These are phyloP conservation scores for Spinellus fusiger DNA, from an alignment of 192 early-diverging fungal genomes.

Conservation along the genomic window DNA sequence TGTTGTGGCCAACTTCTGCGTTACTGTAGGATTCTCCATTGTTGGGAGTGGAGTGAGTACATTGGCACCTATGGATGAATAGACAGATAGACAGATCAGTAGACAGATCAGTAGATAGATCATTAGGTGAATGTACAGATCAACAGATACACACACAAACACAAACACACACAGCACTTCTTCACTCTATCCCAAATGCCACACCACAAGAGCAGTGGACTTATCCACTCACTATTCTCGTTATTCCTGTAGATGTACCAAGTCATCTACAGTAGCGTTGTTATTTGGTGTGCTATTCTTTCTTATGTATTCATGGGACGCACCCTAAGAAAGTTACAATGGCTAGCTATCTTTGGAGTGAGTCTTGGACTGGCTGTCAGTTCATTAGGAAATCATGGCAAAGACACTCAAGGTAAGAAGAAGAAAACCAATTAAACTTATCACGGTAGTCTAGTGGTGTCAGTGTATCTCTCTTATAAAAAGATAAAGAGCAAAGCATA, in stretches of 20 bases:
- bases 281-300: conserved; percentile 59
- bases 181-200: too few relatives aligned
- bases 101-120: neutral
- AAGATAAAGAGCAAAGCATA: too few relatives aligned
- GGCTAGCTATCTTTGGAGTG: conserved; percentile 48
- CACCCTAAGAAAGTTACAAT: conserved; percentile 41
- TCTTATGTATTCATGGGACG: conserved; percentile 47
- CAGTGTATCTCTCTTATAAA: too few relatives aligned
- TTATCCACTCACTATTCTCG: too few relatives aligned
- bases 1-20: conserved; percentile 46
- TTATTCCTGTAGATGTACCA: conserved; percentile 46
- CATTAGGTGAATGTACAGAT: neutral
- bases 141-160: neutral
- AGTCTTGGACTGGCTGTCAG: conserved; percentile 47
- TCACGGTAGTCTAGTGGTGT: too few relatives aligned
- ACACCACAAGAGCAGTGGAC: too few relatives aligned
- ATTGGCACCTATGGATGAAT: conserved; percentile 23
- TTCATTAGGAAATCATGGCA: conserved; percentile 33
- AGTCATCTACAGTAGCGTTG: conserved; percentile 55
- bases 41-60: conserved; percentile 59
- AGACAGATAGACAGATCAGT: neutral
- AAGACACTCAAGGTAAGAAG: neutral
- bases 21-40: conserved; percentile 51
- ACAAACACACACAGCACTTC: too few relatives aligned
- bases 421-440: neutral